A percentile compares a stretch with the other conserved stretches of the same genome.
Conservation (phyloP, 1,284 basidiomycete species). For the Trichosporon inkin region DNA sequence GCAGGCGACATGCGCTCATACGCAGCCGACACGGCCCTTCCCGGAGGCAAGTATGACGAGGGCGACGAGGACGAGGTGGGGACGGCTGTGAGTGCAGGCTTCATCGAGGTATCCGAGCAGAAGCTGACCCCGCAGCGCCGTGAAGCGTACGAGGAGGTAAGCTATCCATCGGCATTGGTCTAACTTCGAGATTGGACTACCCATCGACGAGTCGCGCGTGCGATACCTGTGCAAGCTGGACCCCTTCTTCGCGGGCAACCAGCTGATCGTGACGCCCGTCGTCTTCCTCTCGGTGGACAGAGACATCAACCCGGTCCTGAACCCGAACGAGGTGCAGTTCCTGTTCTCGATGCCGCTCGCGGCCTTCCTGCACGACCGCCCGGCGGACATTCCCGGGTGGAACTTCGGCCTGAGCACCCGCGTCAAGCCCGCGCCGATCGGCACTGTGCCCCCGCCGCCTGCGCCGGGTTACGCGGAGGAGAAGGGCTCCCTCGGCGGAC, state of each 20-base stretch:
- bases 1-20: conserved; percentile 66
- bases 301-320: conserved; percentile 64
- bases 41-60: conserved; percentile 72
- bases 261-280: conserved; percentile 75
- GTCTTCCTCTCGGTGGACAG: conserved; percentile 71
- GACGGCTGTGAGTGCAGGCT: conserved; percentile 62
- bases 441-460: conserved; percentile 28
- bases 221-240: conserved; percentile 70
- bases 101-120: background rate
- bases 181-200: conserved; percentile 65
- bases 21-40: conserved; percentile 76
- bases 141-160: conserved; percentile 67
- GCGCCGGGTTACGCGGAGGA: conserved; percentile 26
- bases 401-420: conserved; percentile 37
- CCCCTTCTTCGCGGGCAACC: conserved; percentile 67
- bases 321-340: conserved; percentile 67
- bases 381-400: conserved; percentile 57
- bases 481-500: conserved; percentile 30
- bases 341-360: conserved; percentile 76
- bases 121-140: conserved; percentile 56
- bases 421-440: conserved; percentile 20
- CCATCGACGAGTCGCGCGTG: conserved; percentile 62
- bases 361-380: conserved; percentile 64
- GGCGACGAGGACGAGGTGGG: conserved; percentile 66
- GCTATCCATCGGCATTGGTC: background rate